A percentile compares a stretch with the other conserved stretches of the same genome.
Evolutionary conservation across 805 yeast species (phyloP).

Genomic region (Starmera dryadoides): DNA sequence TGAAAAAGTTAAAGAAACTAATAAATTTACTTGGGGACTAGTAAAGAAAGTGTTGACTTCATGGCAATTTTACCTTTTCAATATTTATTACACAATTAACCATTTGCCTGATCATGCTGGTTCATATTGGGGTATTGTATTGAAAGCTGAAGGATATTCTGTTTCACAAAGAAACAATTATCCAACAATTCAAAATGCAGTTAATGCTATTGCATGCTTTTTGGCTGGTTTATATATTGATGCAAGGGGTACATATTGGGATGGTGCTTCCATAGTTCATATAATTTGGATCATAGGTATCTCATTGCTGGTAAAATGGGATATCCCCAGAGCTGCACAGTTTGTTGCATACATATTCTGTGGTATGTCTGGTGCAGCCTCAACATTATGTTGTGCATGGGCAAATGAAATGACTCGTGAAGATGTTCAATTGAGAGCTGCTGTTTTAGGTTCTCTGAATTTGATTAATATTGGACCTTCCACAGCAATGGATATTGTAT

Average conservation of each 20-base stretch:
- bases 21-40: conserved; percentile 27
- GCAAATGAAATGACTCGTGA: conserved; percentile 18
- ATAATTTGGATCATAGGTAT: neutral
- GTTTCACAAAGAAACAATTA: conserved; percentile 17
- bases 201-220: conserved; percentile 11
- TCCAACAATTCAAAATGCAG: conserved; percentile 15
- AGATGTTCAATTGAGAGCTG: conserved; percentile 17
- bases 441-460: conserved; percentile 16
- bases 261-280: neutral
- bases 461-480: conserved; percentile 12
- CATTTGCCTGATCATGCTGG: conserved; percentile 9
- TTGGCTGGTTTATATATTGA: conserved; percentile 13
- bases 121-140: conserved; percentile 10
- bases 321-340: conserved; percentile 1
- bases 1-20: conserved; percentile 13
- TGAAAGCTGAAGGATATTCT: conserved; percentile 15
- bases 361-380: neutral
- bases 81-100: conserved; percentile 10
- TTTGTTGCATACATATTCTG: neutral
- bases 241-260: conserved; percentile 6
- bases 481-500: conserved; percentile 1
- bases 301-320: conserved; percentile 1
- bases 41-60: conserved; percentile 46
- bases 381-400: conserved; percentile 11
- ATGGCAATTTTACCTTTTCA: conserved; percentile 39